These are phyloP conservation scores for Sphagnum contortum DNA, from an alignment of 225 moss, liverwort and hornwort genomes.

Conservation along the genomic window DNA sequence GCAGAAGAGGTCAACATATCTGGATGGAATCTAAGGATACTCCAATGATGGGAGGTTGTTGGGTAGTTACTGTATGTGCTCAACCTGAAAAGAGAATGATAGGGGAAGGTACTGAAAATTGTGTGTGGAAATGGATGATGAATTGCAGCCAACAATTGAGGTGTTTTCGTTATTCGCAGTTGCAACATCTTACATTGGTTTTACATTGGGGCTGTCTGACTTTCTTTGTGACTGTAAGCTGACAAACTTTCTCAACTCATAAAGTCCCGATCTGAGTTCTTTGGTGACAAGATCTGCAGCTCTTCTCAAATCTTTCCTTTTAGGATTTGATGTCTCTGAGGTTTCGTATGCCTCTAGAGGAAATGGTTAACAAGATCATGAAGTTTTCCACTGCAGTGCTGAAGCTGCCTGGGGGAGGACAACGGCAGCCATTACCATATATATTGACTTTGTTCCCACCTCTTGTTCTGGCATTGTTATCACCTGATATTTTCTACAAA, in stretches of 20 bases:
- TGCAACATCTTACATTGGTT: slow-evolving; percentile 97
- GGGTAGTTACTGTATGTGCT: too few species aligned
- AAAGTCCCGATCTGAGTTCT: not conserved
- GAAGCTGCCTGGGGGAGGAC: slow-evolving; percentile 66
- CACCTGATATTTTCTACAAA: slow-evolving; percentile 71
- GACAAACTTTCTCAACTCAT: not conserved
- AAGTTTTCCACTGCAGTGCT: slow-evolving; percentile 30
- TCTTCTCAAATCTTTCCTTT: not conserved
- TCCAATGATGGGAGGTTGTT: too few species aligned
- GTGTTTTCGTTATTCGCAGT: slow-evolving; percentile 82
- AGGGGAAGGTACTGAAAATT: not conserved
- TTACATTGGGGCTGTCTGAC: slow-evolving; percentile 81
- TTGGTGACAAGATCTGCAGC: not conserved
- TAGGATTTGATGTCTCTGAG: not conserved
- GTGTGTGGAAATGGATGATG: not conserved
- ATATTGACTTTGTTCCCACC: slow-evolving; percentile 70
- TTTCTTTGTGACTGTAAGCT: slow-evolving; percentile 81
- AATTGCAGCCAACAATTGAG: slow-evolving; percentile 71
- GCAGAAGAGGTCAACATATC: too few species aligned
- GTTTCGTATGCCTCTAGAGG: not conserved
- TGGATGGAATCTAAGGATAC: too few species aligned
- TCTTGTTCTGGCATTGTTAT: slow-evolving; percentile 58
- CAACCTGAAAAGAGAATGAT: too few species aligned
- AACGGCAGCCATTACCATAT: slow-evolving; percentile 52
- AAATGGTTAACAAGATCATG: not conserved